Conservation (phyloP, 2,329 filamentous ascomycete genomes). For the Huntiella savannae region DNA sequence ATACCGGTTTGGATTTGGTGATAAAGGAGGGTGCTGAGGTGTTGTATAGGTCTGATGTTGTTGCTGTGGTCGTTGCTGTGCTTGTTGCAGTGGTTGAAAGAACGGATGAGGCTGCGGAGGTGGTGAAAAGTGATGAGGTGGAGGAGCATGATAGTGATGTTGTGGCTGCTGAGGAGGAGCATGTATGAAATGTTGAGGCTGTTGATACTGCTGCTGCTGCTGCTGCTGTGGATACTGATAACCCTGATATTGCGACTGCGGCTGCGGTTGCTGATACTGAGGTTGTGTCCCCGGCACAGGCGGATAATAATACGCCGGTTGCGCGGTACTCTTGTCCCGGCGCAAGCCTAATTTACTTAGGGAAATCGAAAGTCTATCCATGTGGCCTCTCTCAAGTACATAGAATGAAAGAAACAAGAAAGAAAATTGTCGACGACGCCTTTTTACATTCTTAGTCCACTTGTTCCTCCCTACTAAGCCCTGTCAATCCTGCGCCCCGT, state of each 20-base stretch:
- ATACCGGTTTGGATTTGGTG: neutral
- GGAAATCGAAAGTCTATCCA: too few species aligned
- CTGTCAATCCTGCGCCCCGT: too few species aligned
- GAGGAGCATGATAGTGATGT: neutral
- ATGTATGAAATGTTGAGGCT: neutral
- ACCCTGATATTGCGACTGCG: neutral
- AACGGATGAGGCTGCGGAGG: neutral
- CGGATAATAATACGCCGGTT: neutral
- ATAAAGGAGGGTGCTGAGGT: neutral
- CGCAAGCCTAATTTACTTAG: neutral
- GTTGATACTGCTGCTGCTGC: neutral
- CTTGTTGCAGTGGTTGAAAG: neutral
- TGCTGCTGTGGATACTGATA: neutral
- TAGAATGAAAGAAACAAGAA: too few species aligned
- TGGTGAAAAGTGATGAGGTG: neutral
- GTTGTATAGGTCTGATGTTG: neutral
- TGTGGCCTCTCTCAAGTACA: too few species aligned
- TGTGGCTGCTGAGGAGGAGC: neutral
- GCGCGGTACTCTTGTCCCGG: neutral
- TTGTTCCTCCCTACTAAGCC: too few species aligned
- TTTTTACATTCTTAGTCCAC: too few species aligned
- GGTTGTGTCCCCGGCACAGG: too few species aligned
- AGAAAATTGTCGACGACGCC: too few species aligned
- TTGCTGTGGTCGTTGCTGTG: constrained; percentile 1
- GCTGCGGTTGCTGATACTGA: neutral